Conservation (phyloP, 208 protist genomes). For the Phytomonas sp. region DNA sequence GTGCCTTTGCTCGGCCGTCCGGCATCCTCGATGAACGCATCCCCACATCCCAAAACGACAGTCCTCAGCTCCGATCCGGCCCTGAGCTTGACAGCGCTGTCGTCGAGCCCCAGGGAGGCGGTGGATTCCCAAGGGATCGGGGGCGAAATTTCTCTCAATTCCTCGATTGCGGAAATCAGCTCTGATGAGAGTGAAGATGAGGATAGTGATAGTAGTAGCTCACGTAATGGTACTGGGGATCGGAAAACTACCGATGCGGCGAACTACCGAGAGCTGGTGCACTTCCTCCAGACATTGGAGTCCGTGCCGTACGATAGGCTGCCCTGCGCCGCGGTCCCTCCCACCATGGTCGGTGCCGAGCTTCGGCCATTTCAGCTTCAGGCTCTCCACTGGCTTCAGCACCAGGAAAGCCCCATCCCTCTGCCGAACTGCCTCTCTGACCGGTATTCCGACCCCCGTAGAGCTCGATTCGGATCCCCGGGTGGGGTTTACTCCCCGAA, state of each 20-base stretch:
- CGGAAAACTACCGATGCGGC: conserved; percentile 5
- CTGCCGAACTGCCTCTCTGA: not conserved
- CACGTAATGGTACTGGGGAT: conserved; percentile 7
- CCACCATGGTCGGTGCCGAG: conserved; percentile 29
- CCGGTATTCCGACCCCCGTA: not conserved
- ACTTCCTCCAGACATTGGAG: conserved; percentile 40
- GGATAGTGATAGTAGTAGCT: conserved; percentile 12
- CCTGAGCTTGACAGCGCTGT: not conserved
- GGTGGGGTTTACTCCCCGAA: not conserved
- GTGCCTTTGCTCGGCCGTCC: too few relatives aligned
- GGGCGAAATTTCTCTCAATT: conserved; percentile 9
- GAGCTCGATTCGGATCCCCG: not conserved
- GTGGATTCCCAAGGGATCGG: not conserved
- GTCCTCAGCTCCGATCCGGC: too few relatives aligned
- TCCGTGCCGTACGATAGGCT: conserved; percentile 33
- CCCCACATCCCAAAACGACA: too few relatives aligned
- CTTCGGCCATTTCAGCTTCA: conserved; percentile 57
- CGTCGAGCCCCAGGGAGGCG: not conserved
- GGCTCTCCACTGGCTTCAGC: conserved; percentile 49
- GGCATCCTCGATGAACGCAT: too few relatives aligned
- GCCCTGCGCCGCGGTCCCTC: conserved; percentile 28
- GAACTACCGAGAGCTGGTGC: conserved; percentile 30
- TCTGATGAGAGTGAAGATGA: conserved; percentile 14
- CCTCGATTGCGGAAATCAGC: conserved; percentile 2
- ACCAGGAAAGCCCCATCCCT: not conserved